Percentiles rank a stretch among this genome's conserved stretches.
phyloP scores from a whole-genome alignment of 2,329 filamentous ascomycete genomes.

The Rhynchosporium agropyri region DNA sequence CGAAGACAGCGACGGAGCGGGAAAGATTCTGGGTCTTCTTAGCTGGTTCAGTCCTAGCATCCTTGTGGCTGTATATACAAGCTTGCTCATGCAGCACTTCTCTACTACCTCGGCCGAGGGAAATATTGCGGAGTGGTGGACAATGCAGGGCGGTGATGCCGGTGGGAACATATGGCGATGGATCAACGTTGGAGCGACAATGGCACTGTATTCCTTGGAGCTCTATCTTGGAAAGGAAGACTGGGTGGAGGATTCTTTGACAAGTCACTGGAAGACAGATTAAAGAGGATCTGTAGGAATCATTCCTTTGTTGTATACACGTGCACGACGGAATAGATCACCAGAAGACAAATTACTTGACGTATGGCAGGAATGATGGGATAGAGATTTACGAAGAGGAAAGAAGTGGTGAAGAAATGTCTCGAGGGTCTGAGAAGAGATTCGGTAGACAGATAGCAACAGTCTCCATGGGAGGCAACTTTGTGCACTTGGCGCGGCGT shows the following conservation, averaged over 20 bases:
- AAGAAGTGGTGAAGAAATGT: slow-evolving; percentile 14
- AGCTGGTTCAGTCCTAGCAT: slow-evolving; percentile 96
- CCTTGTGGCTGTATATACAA: slow-evolving; percentile 94
- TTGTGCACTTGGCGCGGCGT: slow-evolving; percentile 29
- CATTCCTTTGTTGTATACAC: slow-evolving; percentile 22
- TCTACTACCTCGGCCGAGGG: slow-evolving; percentile 69
- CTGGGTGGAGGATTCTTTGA: slow-evolving; percentile 66
- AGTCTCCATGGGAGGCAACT: slow-evolving; percentile 18
- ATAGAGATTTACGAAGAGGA: slow-evolving; percentile 2
- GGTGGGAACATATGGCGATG: slow-evolving; percentile 90
- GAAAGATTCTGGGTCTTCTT: slow-evolving; percentile 77
- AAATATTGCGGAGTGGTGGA: slow-evolving; percentile 76
- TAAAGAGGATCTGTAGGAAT: slow-evolving; percentile 49
- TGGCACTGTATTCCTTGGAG: slow-evolving; percentile 88
- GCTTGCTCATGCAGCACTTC: slow-evolving; percentile 93
- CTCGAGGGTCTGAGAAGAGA: slow-evolving; percentile 4
- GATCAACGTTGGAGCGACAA: slow-evolving; percentile 88
- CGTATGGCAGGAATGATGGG: neutral
- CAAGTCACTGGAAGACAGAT: slow-evolving; percentile 91
- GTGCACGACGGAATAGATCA: neutral
- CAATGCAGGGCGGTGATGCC: slow-evolving; percentile 76
- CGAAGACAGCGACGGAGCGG: slow-evolving; percentile 83
- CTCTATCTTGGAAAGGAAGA: slow-evolving; percentile 84
- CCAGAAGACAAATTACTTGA: neutral
- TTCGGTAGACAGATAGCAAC: slow-evolving; percentile 8